Evolutionary conservation across 306 rosid species (phyloP).

Genomic region (Canavalia ensiformis): DNA sequence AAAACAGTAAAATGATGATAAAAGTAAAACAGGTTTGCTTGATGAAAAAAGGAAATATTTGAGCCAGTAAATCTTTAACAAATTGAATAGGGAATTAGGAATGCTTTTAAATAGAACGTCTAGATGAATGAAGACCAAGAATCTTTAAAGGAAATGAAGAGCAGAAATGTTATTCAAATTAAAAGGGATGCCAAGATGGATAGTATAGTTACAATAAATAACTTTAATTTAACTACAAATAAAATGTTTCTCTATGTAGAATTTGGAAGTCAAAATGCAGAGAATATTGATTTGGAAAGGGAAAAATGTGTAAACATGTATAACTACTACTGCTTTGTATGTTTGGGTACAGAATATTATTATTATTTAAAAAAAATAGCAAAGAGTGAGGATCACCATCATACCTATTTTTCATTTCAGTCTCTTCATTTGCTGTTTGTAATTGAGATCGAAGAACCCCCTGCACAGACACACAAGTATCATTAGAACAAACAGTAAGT

Average conservation of each 20-base stretch:
- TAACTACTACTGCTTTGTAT: not conserved
- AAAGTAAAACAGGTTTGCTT: not conserved
- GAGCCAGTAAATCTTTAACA: slow-evolving; percentile 8
- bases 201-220: not conserved
- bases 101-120: slow-evolving; percentile 6
- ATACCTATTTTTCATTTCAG: slow-evolving; percentile 80
- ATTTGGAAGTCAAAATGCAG: slow-evolving; percentile 34
- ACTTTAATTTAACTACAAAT: not conserved
- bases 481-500: slow-evolving; percentile 37
- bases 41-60: slow-evolving; percentile 5
- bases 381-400: slow-evolving; percentile 18
- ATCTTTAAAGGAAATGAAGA: slow-evolving; percentile 12
- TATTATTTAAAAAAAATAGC: slow-evolving; percentile 4
- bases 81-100: not conserved
- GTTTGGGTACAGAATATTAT: slow-evolving; percentile 1
- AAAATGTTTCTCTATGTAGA: slow-evolving; percentile 19
- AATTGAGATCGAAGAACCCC: slow-evolving; percentile 88
- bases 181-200: slow-evolving; percentile 32
- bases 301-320: not conserved
- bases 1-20: slow-evolving; percentile 28
- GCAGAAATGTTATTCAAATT: not conserved
- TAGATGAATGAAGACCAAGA: slow-evolving; percentile 1
- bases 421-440: slow-evolving; percentile 81
- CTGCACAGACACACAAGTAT: slow-evolving; percentile 59
- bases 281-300: slow-evolving; percentile 40